phyloP scores from a whole-genome alignment of 257 asterid genomes.

The Voacanga thouarsii region DNA sequence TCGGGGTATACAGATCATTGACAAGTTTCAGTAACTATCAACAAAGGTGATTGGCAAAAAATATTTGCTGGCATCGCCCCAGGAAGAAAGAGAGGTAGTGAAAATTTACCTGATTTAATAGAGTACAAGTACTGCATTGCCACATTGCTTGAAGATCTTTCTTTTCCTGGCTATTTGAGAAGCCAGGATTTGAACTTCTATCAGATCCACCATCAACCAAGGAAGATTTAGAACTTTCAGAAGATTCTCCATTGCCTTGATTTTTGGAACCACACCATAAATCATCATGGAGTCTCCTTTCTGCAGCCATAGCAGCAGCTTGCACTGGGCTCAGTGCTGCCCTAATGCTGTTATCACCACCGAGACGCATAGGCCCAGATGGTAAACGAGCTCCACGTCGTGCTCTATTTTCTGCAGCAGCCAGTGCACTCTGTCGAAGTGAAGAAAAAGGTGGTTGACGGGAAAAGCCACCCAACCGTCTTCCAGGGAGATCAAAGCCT shows the following conservation, averaged over 20 bases:
- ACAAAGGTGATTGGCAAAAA: neutral
- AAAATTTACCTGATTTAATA: conserved; percentile 53
- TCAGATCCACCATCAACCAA: conserved; percentile 14
- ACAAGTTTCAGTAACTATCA: neutral
- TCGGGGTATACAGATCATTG: neutral
- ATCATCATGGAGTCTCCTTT: conserved; percentile 77
- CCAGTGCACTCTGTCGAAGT: conserved; percentile 54
- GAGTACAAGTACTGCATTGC: conserved; percentile 65
- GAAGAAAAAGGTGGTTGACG: conserved; percentile 59
- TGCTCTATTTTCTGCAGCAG: conserved; percentile 65
- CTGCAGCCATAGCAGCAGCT: conserved; percentile 98
- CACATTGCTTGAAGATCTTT: conserved; percentile 38
- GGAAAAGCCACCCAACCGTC: conserved; percentile 74
- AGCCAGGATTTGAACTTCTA: conserved; percentile 25
- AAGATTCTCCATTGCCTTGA: conserved; percentile 37
- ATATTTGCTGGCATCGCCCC: neutral
- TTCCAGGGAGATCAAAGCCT: conserved; percentile 82
- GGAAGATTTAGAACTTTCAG: conserved; percentile 32
- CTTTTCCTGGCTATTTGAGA: conserved; percentile 20
- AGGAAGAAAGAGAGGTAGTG: conserved; percentile 1
- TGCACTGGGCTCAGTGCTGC: conserved; percentile 66
- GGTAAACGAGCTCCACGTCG: conserved; percentile 42
- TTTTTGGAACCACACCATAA: conserved; percentile 77
- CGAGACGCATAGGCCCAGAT: conserved; percentile 64
- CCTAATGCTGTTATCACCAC: conserved; percentile 68